Base-by-base conservation (phyloP, 2,329 filamentous ascomycete genomes). In the Acephala macrosclerotiorum region DNA sequence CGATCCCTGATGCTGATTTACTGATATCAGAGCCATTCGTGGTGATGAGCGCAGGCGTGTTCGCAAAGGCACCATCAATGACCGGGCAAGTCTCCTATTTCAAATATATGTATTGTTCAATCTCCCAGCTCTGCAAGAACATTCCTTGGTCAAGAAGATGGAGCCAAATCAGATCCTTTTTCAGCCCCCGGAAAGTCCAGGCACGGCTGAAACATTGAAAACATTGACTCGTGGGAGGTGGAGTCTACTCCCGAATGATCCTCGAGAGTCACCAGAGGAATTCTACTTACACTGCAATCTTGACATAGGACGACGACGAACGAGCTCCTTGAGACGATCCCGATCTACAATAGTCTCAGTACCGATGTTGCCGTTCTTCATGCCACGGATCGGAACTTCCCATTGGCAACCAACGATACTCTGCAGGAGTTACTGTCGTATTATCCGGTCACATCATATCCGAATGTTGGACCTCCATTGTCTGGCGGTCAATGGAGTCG, bases 401-500 rank as follows among this genome's bases (percentile, higher is more conserved):
- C 64, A 35, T 67, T 61, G 33, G 58, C 53, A 25, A 29, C 40
- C 18, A n/a, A 45, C 22, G 2, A 38, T 36, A 63, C 60, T 22
- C 12, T 70, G 2, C 18, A 56, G 20, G 45, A 61, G 11, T n/a
- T 66, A 29, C 26, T 68, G 2, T 20, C 51, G 2, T 61, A 62
- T 26, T 70, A 68, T 22, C 64, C 61, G 11, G 42, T 63, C 3
- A 40, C 33, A 2, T 20, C 60, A 5, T 68, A 51, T 36, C 20
- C 14, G 20, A 68, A 70, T 53, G 56, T 53, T 47, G 68, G 66
- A 7, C 68, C 66, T 6, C 68, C 66, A 14, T 47, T 66, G 8
- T 63, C 66, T 16, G 66, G 68, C 2, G 25, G 45, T 40, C 58
- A 64, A 49, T 67, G 60, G 59, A 65, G 55, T 49, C 61, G 66